Percentiles rank a stretch among this genome's conserved stretches.
Conservation (phyloP, 2,329 filamentous ascomycete species). For the Venturia carpophila region DNA sequence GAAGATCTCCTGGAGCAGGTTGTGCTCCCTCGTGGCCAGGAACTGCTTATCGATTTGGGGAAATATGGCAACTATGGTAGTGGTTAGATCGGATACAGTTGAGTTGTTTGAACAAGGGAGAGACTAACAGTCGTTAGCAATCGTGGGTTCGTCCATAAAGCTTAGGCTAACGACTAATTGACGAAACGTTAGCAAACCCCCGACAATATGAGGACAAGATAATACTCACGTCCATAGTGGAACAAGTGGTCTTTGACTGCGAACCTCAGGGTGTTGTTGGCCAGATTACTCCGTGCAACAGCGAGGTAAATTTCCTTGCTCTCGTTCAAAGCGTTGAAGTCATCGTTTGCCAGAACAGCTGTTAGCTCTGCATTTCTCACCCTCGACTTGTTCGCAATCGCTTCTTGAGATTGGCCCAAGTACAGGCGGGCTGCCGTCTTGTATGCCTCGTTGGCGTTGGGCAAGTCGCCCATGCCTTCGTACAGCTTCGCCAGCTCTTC, state of each 20-base stretch:
- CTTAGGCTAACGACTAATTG: slow-evolving; percentile 54
- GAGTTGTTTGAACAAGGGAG: neutral
- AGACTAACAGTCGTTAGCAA: slow-evolving; percentile 23
- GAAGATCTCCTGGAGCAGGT: slow-evolving; percentile 69
- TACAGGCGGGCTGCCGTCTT: slow-evolving; percentile 84
- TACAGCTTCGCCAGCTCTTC: slow-evolving; percentile 81
- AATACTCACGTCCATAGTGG: slow-evolving; percentile 60
- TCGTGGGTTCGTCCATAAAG: neutral
- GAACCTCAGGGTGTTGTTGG: slow-evolving; percentile 89
- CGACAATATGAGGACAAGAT: neutral
- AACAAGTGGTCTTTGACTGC: slow-evolving; percentile 93
- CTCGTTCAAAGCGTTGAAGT: slow-evolving; percentile 7
- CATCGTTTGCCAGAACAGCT: slow-evolving; percentile 44
- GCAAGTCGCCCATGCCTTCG: slow-evolving; percentile 74
- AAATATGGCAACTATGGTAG: slow-evolving; percentile 2
- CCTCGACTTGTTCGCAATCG: slow-evolving; percentile 54
- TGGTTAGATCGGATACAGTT: neutral
- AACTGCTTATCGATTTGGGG: slow-evolving; percentile 45
- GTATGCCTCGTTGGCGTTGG: slow-evolving; percentile 73
- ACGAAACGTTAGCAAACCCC: neutral
- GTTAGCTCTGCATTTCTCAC: slow-evolving; percentile 86
- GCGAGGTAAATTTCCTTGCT: slow-evolving; percentile 78
- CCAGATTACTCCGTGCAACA: slow-evolving; percentile 67
- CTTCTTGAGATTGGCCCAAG: slow-evolving; percentile 74
- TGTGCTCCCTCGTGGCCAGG: slow-evolving; percentile 66